Evolutionary conservation across 495 filamentous ascomycete species (phyloP), one percentile per base, ranked within the genome.

Genomic region (Penicillium salamii): DNA sequence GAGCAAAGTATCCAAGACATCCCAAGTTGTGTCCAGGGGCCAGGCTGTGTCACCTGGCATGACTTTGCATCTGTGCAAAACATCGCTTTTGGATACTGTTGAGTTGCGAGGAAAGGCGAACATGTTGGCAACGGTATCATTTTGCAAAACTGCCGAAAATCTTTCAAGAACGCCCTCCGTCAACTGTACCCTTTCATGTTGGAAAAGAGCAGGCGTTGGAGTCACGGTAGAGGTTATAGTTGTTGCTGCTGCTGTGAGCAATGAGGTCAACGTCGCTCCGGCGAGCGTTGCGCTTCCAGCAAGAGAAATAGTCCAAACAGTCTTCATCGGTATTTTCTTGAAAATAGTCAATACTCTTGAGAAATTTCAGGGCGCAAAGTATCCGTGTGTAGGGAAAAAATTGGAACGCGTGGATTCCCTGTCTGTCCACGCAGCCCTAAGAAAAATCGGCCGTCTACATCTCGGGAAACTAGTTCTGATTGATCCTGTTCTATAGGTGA

Each of bases 41-140:
- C 73, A 79, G 15, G 45, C 37, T 0, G 19, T 14, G 18, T 70
- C 63, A 12, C 75, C 76, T 4, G 76, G 76, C 32, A 72, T 69
- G 12, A 58, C 46, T 46, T 71, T 78, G 58, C 77, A 79, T 36
- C 52, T 56, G 21, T 46, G 50, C 9, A 1, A 8, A 2, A 19
- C 6, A 29, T 26, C n/a, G 1, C 42, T 44, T 14, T 52, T 52
- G 26, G 34, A 2, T 18, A 32, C 55, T 43, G 24, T 31, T 14
- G 37, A 28, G 5, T 29, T 38, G 32, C 49, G 46, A 3, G 35
- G 46, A 44, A 62, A 62, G 12, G 3, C 17, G 23, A 62, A 62
- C 32, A 52, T 32, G 21, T 26, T 34, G 1, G 56, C 53, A 28
- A 59, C 15, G 15, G 52, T 42, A 13, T 35, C 15, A n/a, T 55